Base-by-base conservation (phyloP, 768 basidiomycete species). In the Xerocomus brunneocitrinus region DNA sequence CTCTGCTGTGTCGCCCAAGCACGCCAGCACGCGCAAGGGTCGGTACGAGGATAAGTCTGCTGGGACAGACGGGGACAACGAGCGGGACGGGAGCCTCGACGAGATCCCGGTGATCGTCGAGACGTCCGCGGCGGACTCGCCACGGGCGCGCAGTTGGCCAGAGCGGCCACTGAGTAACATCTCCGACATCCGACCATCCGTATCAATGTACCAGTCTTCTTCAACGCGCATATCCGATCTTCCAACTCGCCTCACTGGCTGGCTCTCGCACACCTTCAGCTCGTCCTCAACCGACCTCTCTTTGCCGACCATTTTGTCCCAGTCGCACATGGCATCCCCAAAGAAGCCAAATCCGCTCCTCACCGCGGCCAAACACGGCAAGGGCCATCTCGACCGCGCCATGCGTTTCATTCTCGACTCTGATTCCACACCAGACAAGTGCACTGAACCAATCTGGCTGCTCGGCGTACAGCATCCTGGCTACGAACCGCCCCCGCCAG, bases 351-450 rank as follows among this genome's bases (percentile, higher is more conserved):
- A 73, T 16, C 77, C 83, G 0, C 73, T 90, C 12, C 74, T 90
- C 46, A 79, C 82, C 1, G 86, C 84, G 0, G 86, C 85, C 3
- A 85, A 83, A 62, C 81, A 86, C 61, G 83, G 87, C 39, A 87
- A 85, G 60, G 85, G 84, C 24, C 84, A 87, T 54, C 70, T 90
- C 47, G 89, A 90, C 73, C 89, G 87, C 67, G 90, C 88, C 3
- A 83, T 93, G 76, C 78, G 92, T 42, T 91, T 93, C 71, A 75
- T 98, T n/a, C 78, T 95, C 56, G 95, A 98, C 72, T 82, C 83
- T 59, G 95, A 98, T 69, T 83, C 92, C 16, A 81, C 79, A 3
- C 91, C 89, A 2, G 93, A 97, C 67, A 85, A 79, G 63, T 93
- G 84, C 50, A 64, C 78, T 0, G 90, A 94, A 19, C 80, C 86